Evolutionary conservation across 768 basidiomycete species (phyloP), one percentile per base, ranked within the genome.

Genomic region (Leccinum boreale): DNA sequence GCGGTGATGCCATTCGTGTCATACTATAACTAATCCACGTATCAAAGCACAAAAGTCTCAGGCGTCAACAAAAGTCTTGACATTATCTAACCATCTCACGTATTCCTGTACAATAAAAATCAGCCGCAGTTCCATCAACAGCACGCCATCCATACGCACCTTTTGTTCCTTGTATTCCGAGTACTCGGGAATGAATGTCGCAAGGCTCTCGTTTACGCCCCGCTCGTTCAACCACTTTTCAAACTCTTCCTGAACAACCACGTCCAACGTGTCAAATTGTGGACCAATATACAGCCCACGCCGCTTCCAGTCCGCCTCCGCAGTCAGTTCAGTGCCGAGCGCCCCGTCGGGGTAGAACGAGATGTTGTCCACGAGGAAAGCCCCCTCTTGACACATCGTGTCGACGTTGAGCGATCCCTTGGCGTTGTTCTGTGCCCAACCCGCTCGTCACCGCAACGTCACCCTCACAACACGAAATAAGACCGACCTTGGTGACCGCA

Each of bases 231-330:
- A 75, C 82, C 81, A 98, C 69, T 83, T 82, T 68, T 96, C 92
- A 70, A 98, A 94, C 72, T 92, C 90, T 63, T 94, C 89, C 74
- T 98, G 96, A 17, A 99, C 85, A 2, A 74, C 70, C 45, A 86
- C 80, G 68, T 98, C 96, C 46, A 98, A 85, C 50, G 92, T 90
- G 58, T 94, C 92, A 67, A 97, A 98, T 78, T 89, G 86, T 52
- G 95, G 96, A 1, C 96, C 96, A 69, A 96, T 85, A 79, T 97
- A 98, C 62, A 90, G 76, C 2, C 90, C 93, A 19, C 94, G 84
- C 49, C 95, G 85, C 71, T 89, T 90, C 93, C 92, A 98, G 76
- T 98, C 94, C 8, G 90, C 89, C 62, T 98, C 94, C 7, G 91
- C 87, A 12, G 85, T 91, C 64, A 91, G 73, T 7, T 89, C 89